phyloP scores from a whole-genome alignment of 164 flowering plant species.

The Hamamelis virginiana region DNA sequence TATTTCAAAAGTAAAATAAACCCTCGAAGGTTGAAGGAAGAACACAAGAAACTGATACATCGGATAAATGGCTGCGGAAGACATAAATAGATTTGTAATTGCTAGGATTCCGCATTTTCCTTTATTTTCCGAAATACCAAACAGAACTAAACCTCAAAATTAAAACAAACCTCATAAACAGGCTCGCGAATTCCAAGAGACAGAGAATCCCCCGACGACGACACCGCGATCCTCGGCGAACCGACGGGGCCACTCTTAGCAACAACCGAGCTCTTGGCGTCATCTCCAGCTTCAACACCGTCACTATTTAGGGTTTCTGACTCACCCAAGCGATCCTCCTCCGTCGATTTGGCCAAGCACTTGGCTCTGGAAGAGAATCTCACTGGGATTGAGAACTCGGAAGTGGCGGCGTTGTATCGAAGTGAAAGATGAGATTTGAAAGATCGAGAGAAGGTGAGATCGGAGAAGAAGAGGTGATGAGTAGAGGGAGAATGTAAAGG shows the following conservation, averaged over 20 bases:
- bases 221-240: constrained; percentile 7
- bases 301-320: constrained; percentile 15
- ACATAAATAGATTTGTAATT: too few species aligned
- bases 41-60: too few species aligned
- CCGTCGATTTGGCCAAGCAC: constrained; percentile 38
- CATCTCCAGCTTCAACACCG: constrained; percentile 21
- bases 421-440: constrained; percentile 6
- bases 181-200: constrained; percentile 53
- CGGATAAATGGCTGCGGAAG: too few species aligned
- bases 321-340: constrained; percentile 26
- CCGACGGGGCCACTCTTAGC: not conserved
- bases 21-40: too few species aligned
- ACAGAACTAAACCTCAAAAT: too few species aligned
- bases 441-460: not conserved
- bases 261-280: not conserved
- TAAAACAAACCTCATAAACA: constrained; percentile 41
- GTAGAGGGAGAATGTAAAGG: constrained; percentile 11
- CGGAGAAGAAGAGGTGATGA: constrained; percentile 12
- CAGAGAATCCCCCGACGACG: constrained; percentile 29
- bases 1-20: too few species aligned
- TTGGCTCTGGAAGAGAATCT: constrained; percentile 14
- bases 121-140: too few species aligned
- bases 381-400: constrained; percentile 2
- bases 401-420: not conserved
- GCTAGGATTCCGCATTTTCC: too few species aligned